phyloP scores from a whole-genome alignment of 2,329 filamentous ascomycete species.

The Neodidymelliopsis sp. region DNA sequence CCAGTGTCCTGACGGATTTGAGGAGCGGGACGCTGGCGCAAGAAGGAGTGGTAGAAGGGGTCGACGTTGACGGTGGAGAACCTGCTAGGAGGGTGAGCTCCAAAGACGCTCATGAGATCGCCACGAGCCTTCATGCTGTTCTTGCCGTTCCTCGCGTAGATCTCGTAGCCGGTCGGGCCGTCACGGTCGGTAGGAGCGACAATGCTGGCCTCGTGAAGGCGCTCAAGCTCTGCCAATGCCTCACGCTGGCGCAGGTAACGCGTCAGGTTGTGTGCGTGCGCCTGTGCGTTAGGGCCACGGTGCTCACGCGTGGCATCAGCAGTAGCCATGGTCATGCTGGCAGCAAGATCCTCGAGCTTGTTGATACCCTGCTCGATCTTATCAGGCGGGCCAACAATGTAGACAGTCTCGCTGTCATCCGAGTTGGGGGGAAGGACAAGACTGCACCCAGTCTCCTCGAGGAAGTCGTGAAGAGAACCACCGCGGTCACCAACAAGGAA shows the following conservation, averaged over 20 bases:
- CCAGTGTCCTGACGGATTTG: constrained; percentile 73
- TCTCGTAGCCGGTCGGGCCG: constrained; percentile 80
- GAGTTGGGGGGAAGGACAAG: constrained; percentile 80
- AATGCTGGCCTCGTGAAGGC: constrained; percentile 82
- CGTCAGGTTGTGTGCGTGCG: constrained; percentile 85
- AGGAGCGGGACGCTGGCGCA: constrained; percentile 69
- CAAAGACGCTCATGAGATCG: constrained; percentile 77
- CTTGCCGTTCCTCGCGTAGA: constrained; percentile 87
- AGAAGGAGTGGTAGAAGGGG: constrained; percentile 79
- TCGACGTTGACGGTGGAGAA: constrained; percentile 74
- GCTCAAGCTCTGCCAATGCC: constrained; percentile 84
- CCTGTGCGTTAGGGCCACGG: constrained; percentile 73
- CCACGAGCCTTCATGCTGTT: constrained; percentile 78
- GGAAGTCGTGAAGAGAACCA: constrained; percentile 82
- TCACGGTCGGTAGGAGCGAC: constrained; percentile 76
- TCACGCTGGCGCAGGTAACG: constrained; percentile 84
- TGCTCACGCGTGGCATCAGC: constrained; percentile 85
- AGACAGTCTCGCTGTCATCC: constrained; percentile 82
- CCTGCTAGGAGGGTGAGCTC: constrained; percentile 75
- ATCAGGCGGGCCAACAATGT: constrained; percentile 80
- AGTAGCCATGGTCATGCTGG: constrained; percentile 82
- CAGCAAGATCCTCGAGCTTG: constrained; percentile 86
- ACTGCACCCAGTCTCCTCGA: constrained; percentile 87
- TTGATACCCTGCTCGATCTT: constrained; percentile 78
- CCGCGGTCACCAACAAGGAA: constrained; percentile 91